A percentile compares a stretch with the other conserved stretches of the same genome.
phyloP scores from a whole-genome alignment of 768 basidiomycete species.

The Russula ochroleuca region DNA sequence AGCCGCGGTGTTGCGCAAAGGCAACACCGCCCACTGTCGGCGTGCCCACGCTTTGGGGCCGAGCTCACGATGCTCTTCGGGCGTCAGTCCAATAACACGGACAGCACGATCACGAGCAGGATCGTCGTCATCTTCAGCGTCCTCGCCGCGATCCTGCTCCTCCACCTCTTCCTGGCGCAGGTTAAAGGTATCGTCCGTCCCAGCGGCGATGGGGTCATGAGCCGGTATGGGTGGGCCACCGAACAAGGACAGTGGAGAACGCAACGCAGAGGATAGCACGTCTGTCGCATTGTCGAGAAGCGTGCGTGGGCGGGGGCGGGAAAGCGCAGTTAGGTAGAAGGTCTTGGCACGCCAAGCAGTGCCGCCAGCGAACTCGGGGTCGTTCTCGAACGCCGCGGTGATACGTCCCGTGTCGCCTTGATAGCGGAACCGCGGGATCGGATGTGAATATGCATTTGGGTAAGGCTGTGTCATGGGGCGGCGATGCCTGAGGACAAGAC shows the following conservation, averaged over 20 bases:
- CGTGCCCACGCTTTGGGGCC: constrained; percentile 40
- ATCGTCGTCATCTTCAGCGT: constrained; percentile 75
- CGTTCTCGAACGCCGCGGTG: constrained; percentile 52
- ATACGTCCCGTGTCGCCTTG: constrained; percentile 53
- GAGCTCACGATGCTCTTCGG: constrained; percentile 37
- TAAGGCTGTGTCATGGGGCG: constrained; percentile 72
- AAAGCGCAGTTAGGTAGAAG: constrained; percentile 63
- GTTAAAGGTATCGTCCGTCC: constrained; percentile 39
- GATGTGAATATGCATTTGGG: constrained; percentile 74
- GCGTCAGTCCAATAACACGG: constrained; percentile 48
- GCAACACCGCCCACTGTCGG: constrained; percentile 46
- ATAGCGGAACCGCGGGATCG: constrained; percentile 67
- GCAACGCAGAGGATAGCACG: constrained; percentile 58
- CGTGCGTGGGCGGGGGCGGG: constrained; percentile 60
- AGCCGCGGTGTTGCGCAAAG: constrained; percentile 37
- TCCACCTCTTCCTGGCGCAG: constrained; percentile 72
- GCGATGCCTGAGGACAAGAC: constrained; percentile 68
- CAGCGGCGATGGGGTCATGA: constrained; percentile 29
- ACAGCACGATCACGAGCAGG: constrained; percentile 52
- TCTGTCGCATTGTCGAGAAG: constrained; percentile 68
- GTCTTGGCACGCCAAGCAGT: constrained; percentile 54
- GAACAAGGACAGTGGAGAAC: constrained; percentile 51
- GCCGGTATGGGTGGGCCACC: constrained; percentile 28
- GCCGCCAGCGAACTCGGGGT: constrained; percentile 53
- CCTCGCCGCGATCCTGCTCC: constrained; percentile 74